phyloP scores from a whole-genome alignment of 495 filamentous ascomycete genomes.

The Penicillium coprophilum region DNA sequence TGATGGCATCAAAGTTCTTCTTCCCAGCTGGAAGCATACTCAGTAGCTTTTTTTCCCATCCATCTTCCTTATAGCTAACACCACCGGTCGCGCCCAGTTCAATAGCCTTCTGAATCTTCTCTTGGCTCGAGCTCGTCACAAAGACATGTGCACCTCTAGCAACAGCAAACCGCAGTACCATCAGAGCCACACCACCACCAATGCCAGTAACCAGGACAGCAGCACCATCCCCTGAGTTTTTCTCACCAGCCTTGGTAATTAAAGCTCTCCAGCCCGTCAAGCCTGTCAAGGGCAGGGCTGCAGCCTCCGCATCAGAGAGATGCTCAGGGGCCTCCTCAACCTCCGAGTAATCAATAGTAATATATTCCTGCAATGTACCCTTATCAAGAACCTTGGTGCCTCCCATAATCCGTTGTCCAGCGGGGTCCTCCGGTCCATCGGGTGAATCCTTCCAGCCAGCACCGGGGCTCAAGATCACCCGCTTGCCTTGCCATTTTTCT shows the following conservation, averaged over 20 bases:
- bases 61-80: constrained; percentile 62
- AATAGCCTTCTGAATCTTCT: constrained; percentile 64
- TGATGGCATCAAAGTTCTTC: constrained; percentile 64
- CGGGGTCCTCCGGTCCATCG: constrained; percentile 67
- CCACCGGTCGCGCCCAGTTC: constrained; percentile 68
- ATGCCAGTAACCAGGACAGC: constrained; percentile 77
- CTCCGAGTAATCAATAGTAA: constrained; percentile 66
- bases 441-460: constrained; percentile 71
- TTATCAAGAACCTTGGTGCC: constrained; percentile 59
- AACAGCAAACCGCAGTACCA: constrained; percentile 67
- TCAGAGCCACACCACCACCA: constrained; percentile 75
- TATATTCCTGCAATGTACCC: constrained; percentile 71
- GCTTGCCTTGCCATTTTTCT: constrained; percentile 57
- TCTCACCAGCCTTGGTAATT: constrained; percentile 63
- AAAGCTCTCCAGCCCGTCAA: constrained; percentile 86
- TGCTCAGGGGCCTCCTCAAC: constrained; percentile 73
- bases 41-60: constrained; percentile 68
- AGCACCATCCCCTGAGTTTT: constrained; percentile 54
- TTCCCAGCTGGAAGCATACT: constrained; percentile 53
- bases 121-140: constrained; percentile 63
- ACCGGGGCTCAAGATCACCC: constrained; percentile 71
- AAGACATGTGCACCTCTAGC: constrained; percentile 64
- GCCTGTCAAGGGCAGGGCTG: constrained; percentile 76
- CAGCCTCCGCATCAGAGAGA: constrained; percentile 68
- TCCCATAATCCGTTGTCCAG: constrained; percentile 68